These are phyloP conservation scores for Mortierella sp. DNA, from an alignment of 371 early-diverging fungal species.

Conservation along the genomic window DNA sequence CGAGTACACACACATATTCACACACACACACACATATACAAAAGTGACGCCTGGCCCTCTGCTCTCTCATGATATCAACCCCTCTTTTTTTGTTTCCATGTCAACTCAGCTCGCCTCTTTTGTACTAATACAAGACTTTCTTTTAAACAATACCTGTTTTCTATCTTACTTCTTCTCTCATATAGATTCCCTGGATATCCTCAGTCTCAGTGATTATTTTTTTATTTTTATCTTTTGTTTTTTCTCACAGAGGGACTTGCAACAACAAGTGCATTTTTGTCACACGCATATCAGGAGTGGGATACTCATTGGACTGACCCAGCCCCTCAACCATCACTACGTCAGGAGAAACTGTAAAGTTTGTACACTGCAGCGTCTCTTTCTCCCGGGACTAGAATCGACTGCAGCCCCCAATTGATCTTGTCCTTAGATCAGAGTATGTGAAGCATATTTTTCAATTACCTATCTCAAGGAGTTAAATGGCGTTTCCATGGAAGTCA, in stretches of 20 bases:
- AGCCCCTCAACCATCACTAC: slow-evolving; percentile 8
- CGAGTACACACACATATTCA: neutral
- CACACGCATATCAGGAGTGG: slow-evolving; percentile 12
- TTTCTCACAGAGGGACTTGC: slow-evolving; percentile 2
- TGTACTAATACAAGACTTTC: neutral
- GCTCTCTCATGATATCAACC: neutral
- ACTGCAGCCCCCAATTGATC: neutral
- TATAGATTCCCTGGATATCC: neutral
- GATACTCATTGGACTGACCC: slow-evolving; percentile 2
- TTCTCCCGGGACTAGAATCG: neutral
- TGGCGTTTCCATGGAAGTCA: neutral
- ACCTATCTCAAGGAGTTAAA: neutral
- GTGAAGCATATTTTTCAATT: neutral
- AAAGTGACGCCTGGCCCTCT: neutral
- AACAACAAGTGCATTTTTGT: neutral
- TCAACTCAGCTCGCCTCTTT: neutral
- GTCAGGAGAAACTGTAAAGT: neutral
- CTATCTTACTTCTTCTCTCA: neutral
- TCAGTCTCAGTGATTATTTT: neutral
- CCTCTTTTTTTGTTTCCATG: neutral
- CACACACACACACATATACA: neutral
- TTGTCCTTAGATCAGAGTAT: slow-evolving; percentile 9
- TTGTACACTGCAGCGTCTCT: neutral
- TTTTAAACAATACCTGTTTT: neutral
- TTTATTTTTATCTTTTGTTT: slow-evolving; percentile 2